Base-by-base conservation (phyloP, 768 basidiomycete species). In the Gloeopeniophorella convolvens region DNA sequence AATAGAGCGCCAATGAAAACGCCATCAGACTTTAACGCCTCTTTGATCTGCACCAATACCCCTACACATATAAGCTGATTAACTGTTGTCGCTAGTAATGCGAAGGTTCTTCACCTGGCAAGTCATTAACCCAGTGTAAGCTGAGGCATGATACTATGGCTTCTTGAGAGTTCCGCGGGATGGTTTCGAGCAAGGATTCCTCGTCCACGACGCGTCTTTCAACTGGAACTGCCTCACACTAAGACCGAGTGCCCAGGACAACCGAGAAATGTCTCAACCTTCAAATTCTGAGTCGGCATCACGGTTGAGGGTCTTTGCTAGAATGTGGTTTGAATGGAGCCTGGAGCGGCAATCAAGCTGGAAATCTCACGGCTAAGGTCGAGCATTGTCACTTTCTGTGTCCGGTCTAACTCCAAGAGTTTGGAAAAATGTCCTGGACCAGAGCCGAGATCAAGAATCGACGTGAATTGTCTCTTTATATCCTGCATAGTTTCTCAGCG, bases 51-150 rank as follows among this genome's bases (percentile, higher is more conserved):
- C 8, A 90, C 75, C 10, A 99, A 73, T 0, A 83, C 72, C 6
- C 91, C 93, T 94, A 43, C 12, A 18, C 18, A n/a, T 4, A 43
- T n/a, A 31, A 8, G 35, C 28, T 48, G 15, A 39, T 39, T 15
- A 50, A 27, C 15, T 26, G 31, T 8, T 15, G 10, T 18, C 26
- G 27, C 11, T 27, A 9, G 11, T 4, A 23, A 20, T 6, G 31
- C 18, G 30, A 9, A 16, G 13, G 24, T 31, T 26, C 40, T 74
- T 23, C 27, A 89, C 94, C 92, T 54, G 93, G 95, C 5, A 99
- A 77, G 68, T 99, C 96, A 59, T 98, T 98, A 11, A 96, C 80
- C 96, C 96, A 99, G 56, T 99, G 96, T 35, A 98, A 73, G 59
- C 83, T 85, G 3, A 96, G 75, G 63, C 90, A 94, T 11, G 91